Conservation (phyloP, 2,329 filamentous ascomycete species). For the Blumeria hordei region DNA sequence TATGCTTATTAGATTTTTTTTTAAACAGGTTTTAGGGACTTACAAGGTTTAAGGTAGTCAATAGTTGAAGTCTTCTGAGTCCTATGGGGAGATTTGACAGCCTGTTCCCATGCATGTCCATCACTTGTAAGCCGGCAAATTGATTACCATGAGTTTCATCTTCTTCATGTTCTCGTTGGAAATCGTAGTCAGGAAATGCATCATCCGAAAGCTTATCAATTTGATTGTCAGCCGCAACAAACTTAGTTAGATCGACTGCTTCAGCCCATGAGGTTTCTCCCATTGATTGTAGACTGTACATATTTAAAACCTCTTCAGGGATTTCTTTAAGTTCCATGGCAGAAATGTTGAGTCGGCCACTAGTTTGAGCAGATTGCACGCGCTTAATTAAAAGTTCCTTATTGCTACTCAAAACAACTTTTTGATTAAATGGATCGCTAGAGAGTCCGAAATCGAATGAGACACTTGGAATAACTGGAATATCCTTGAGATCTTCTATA, state of each 20-base stretch:
- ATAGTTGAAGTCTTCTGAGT: conserved; percentile 42
- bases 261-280: conserved; percentile 66
- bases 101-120: conserved; percentile 73
- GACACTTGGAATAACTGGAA: conserved; percentile 23
- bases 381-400: conserved; percentile 49
- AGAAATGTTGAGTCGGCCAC: conserved; percentile 70
- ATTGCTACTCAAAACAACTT: conserved; percentile 28
- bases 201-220: conserved; percentile 47
- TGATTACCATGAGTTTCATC: conserved; percentile 47
- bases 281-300: conserved; percentile 62
- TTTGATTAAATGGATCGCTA: conserved; percentile 47
- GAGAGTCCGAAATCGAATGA: conserved; percentile 34
- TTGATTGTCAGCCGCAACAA: conserved; percentile 80
- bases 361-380: conserved; percentile 45
- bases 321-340: conserved; percentile 60
- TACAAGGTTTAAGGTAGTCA: conserved; percentile 67
- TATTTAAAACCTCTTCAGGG: conserved; percentile 59
- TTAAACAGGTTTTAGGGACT: conserved; percentile 11
- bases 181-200: conserved; percentile 51
- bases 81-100: conserved; percentile 52
- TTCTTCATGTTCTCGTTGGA: conserved; percentile 20
- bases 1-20: conserved; percentile 14
- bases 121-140: conserved; percentile 56
- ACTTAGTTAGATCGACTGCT: conserved; percentile 61
- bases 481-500: conserved; percentile 10